phyloP scores from a whole-genome alignment of 1,284 basidiomycete species.

The Cutaneotrichosporon sp. region DNA sequence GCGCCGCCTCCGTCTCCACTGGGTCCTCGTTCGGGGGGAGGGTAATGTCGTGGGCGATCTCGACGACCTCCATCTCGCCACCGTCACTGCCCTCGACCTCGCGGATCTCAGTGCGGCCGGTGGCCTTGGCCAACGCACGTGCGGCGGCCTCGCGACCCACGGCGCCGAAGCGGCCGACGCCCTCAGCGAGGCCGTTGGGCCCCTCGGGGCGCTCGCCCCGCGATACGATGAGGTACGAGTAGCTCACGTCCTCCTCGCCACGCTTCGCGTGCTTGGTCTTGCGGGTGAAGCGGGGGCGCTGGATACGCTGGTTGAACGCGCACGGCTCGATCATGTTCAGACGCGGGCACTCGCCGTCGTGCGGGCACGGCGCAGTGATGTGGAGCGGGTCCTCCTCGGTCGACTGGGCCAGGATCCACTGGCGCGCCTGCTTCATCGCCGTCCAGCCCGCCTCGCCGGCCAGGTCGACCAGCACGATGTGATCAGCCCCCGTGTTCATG shows the following conservation, averaged over 20 bases:
- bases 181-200: not conserved
- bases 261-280: conserved; percentile 79
- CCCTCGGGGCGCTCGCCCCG: conserved; percentile 66
- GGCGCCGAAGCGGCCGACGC: conserved; percentile 34
- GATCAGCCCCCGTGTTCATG: conserved; percentile 28
- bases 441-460: conserved; percentile 76
- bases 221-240: conserved; percentile 87
- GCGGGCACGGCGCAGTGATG: conserved; percentile 71
- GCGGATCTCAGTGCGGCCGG: conserved; percentile 32
- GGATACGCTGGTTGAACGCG: conserved; percentile 81
- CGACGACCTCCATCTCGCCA: conserved; percentile 30
- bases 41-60: conserved; percentile 1
- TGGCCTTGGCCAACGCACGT: conserved; percentile 27
- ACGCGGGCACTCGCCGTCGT: conserved; percentile 81
- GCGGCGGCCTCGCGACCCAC: conserved; percentile 42
- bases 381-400: conserved; percentile 21
- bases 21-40: conserved; percentile 6
- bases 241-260: conserved; percentile 82
- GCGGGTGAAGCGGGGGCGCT: conserved; percentile 80
- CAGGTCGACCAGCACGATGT: conserved; percentile 82
- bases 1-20: conserved; percentile 21
- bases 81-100: conserved; percentile 44
- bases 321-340: conserved; percentile 63
- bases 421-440: conserved; percentile 77
- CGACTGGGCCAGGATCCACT: conserved; percentile 63